Conservation (phyloP, 2,329 filamentous ascomycete genomes). For the Pseudocercospora eumusae region DNA sequence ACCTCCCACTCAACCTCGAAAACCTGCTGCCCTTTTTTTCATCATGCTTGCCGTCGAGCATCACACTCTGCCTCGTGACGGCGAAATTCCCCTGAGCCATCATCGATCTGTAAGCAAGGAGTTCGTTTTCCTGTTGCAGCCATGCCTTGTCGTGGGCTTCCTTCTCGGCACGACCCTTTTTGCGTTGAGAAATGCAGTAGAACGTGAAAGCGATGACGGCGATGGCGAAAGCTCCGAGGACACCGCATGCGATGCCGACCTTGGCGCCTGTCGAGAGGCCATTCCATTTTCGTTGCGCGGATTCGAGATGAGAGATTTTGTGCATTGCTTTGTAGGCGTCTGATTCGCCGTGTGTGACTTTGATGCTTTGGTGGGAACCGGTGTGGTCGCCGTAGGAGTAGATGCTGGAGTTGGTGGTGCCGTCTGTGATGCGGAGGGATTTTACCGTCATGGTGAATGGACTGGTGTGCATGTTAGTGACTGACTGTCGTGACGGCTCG, state of each 20-base stretch:
- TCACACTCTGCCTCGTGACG: slow-evolving; percentile 23
- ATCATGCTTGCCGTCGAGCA: slow-evolving; percentile 25
- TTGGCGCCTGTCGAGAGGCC: slow-evolving; percentile 50
- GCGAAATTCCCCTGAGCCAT: slow-evolving; percentile 36
- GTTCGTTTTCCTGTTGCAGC: slow-evolving; percentile 43
- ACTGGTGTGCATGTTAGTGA: slow-evolving; percentile 20
- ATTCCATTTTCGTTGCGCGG: slow-evolving; percentile 47
- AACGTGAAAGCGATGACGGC: slow-evolving; percentile 41
- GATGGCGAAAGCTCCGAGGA: slow-evolving; percentile 45
- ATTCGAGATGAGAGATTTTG: slow-evolving; percentile 48
- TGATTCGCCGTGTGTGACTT: slow-evolving; percentile 41
- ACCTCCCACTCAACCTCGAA: slow-evolving; percentile 19
- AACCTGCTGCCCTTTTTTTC: slow-evolving; percentile 15
- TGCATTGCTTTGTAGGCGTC: slow-evolving; percentile 35
- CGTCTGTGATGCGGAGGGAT: slow-evolving; percentile 40
- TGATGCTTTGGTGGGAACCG: slow-evolving; percentile 50
- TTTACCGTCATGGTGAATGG: slow-evolving; percentile 43
- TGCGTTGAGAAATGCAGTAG: slow-evolving; percentile 54
- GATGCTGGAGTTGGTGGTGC: slow-evolving; percentile 39
- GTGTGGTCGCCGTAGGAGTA: slow-evolving; percentile 46
- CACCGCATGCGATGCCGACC: slow-evolving; percentile 51
- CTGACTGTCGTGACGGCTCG: not conserved
- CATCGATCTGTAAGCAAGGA: slow-evolving; percentile 36
- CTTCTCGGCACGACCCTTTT: slow-evolving; percentile 52
- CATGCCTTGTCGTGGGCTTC: slow-evolving; percentile 52